A percentile compares a stretch with the other conserved stretches of the same genome.
phyloP scores from a whole-genome alignment of 2,329 filamentous ascomycete species.

The Helotiales sp. region DNA sequence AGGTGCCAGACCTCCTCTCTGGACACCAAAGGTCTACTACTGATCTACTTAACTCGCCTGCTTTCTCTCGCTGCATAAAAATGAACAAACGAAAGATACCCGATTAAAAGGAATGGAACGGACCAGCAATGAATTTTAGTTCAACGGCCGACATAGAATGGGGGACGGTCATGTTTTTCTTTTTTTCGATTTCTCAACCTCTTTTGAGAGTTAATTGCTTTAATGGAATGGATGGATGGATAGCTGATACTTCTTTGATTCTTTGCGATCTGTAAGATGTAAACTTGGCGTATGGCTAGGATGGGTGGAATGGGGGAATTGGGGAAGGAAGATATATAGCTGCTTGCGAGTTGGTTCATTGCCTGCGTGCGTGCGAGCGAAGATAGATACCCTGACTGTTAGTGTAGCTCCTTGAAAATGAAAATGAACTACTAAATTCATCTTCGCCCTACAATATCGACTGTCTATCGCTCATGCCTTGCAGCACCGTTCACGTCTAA shows the following conservation, averaged over 20 bases:
- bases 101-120: not conserved
- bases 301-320: not conserved
- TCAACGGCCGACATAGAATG: slow-evolving; percentile 4
- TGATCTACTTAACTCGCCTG: slow-evolving; percentile 23
- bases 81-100: not conserved
- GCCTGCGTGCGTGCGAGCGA: not conserved
- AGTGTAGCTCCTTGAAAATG: slow-evolving; percentile 4
- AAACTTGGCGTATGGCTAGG: not conserved
- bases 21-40: slow-evolving; percentile 54
- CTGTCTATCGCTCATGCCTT: no score
- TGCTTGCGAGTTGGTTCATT: no score
- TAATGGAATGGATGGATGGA: slow-evolving; percentile 1
- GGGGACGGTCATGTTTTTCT: not conserved
- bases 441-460: no score
- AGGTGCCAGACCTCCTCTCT: slow-evolving; percentile 62
- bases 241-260: not conserved
- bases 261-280: not conserved
- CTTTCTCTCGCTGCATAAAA: not conserved
- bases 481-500: no score
- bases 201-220: not conserved
- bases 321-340: not conserved
- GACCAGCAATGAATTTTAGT: slow-evolving; percentile 13
- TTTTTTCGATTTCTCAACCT: not conserved
- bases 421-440: no score
- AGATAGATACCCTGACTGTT: slow-evolving; percentile 10